Evolutionary conservation across 2,329 filamentous ascomycete genomes (phyloP).

Genomic region (Podosphaera xanthii): DNA sequence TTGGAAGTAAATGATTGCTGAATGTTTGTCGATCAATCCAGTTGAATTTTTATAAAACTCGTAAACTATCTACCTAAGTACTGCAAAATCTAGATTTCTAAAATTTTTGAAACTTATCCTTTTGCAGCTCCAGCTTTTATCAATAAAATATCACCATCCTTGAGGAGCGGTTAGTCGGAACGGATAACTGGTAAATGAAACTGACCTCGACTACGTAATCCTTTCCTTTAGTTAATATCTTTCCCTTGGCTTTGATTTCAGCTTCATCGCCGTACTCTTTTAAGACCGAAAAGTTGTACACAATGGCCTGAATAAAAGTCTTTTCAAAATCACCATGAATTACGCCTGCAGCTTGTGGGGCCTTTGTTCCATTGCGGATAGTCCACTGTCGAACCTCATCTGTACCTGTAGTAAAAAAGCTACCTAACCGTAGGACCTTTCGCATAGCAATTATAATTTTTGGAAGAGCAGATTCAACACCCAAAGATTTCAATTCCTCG

Average conservation of each 20-base stretch:
- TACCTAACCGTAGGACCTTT: slow-evolving; percentile 68
- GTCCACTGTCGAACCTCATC: slow-evolving; percentile 99
- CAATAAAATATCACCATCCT: slow-evolving; percentile 34
- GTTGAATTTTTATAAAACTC: no score
- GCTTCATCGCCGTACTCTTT: slow-evolving; percentile 78
- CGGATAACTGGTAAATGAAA: not conserved
- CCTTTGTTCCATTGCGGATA: slow-evolving; percentile 84
- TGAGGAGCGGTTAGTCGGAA: not conserved
- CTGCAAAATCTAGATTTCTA: not conserved
- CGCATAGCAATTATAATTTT: slow-evolving; percentile 90
- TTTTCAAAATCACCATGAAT: slow-evolving; percentile 98
- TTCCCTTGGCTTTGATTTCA: slow-evolving; percentile 78
- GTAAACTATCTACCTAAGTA: not conserved
- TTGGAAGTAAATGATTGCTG: no score
- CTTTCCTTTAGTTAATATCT: slow-evolving; percentile 97
- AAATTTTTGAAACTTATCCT: slow-evolving; percentile 10
- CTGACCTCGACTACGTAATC: slow-evolving; percentile 56
- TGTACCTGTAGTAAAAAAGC: slow-evolving; percentile 89
- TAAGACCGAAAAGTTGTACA: slow-evolving; percentile 68
- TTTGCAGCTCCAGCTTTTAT: slow-evolving; percentile 16
- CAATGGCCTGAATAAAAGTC: slow-evolving; percentile 92
- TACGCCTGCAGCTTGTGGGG: slow-evolving; percentile 90
- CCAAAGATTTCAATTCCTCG: not conserved
- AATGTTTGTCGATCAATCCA: no score
- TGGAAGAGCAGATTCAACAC: slow-evolving; percentile 64